Percentiles rank a stretch among this genome's conserved stretches.
phyloP scores from a whole-genome alignment of 192 early-diverging fungal genomes.

The Backusella parvicylindrica region DNA sequence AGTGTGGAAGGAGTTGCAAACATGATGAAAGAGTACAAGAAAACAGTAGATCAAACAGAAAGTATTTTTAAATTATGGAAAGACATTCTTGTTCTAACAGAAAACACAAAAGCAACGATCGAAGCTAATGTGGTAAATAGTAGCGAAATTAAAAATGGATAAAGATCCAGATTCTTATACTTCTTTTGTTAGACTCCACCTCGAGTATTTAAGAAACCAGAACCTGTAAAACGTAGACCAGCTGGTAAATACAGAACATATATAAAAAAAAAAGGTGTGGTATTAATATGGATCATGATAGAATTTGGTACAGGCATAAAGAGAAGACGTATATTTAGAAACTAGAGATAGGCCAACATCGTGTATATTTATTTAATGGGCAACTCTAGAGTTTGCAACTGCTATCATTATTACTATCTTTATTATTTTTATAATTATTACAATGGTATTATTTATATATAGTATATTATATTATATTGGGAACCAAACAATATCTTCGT shows the following conservation, averaged over 20 bases:
- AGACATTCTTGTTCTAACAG: background rate
- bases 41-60: background rate
- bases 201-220: background rate
- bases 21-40: background rate
- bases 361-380: background rate
- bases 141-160: too few relatives aligned
- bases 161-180: background rate
- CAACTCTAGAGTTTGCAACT: too few relatives aligned
- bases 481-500: slow-evolving; percentile 31
- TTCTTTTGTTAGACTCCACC: background rate
- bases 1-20: background rate
- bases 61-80: background rate
- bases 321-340: background rate
- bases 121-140: background rate
- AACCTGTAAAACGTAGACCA: background rate
- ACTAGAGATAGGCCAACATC: background rate
- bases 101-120: background rate
- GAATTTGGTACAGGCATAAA: background rate
- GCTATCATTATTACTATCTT: too few relatives aligned
- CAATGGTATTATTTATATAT: background rate
- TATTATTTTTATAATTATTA: background rate
- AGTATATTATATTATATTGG: background rate
- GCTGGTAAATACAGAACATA: background rate
- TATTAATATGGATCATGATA: background rate
- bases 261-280: background rate